Conservation (phyloP, 352 stramenopile genomes). For the Phytophthora pluvialis region DNA sequence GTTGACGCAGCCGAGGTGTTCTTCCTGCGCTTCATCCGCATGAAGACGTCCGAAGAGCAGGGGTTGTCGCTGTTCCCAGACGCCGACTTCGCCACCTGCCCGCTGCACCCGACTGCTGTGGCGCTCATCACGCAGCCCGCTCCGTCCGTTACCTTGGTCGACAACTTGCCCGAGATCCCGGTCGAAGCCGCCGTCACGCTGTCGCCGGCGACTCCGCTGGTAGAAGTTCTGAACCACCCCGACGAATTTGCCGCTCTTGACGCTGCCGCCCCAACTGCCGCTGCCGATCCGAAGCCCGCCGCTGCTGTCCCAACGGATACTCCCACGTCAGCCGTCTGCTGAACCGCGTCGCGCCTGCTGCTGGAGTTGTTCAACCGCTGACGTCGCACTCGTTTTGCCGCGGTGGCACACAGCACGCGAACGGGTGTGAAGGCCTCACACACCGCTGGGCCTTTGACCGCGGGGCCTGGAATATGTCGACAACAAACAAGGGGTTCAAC, state of each 20-base stretch:
- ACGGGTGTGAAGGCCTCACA: background rate
- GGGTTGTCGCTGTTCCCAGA: conserved; percentile 38
- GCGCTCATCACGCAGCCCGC: conserved; percentile 3
- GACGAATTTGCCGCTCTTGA: too few relatives aligned
- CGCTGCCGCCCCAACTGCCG: too few relatives aligned
- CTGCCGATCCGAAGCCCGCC: too few relatives aligned
- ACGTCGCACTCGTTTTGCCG: conserved; percentile 34
- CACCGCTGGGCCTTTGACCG: conserved; percentile 14
- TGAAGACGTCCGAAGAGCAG: conserved; percentile 43
- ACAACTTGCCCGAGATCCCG: conserved; percentile 7
- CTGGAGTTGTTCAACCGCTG: conserved; percentile 19
- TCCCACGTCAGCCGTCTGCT: conserved; percentile 33
- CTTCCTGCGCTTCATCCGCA: conserved; percentile 28
- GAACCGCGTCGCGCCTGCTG: conserved; percentile 13
- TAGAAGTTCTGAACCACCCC: too few relatives aligned
- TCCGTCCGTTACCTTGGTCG: background rate
- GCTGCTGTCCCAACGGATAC: conserved; percentile 1
- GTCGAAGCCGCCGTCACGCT: background rate
- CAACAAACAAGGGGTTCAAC: conserved; percentile 24
- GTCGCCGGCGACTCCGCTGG: too few relatives aligned
- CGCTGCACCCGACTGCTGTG: conserved; percentile 21
- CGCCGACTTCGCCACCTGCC: conserved; percentile 32
- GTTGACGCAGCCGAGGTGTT: conserved; percentile 22
- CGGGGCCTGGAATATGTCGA: conserved; percentile 24
- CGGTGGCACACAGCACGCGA: conserved; percentile 21